Base-by-base conservation (phyloP, 2,329 filamentous ascomycete genomes). In the Ceratocystis albifundus region DNA sequence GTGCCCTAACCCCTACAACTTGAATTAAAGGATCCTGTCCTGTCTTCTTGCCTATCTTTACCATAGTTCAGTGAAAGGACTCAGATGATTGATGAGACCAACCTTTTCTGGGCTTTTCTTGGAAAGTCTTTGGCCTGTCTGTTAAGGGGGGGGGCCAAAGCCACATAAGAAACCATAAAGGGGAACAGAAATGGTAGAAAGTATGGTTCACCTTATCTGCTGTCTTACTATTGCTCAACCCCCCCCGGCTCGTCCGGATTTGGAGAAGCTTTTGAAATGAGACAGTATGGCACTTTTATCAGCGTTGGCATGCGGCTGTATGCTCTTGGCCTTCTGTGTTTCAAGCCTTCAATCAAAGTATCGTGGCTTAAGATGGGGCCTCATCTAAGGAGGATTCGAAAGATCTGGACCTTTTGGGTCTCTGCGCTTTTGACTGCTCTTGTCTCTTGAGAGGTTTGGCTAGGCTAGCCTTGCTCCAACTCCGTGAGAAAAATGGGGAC, bases 261-360 rank as follows among this genome's bases (percentile, higher is more conserved):
- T 28, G 7, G 7, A 32, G 10, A 28, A 36, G 12, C 7, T 32
- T 6, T 10, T 20, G n/a, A 59, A 36, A 59, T 59, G 55, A 59
- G 17, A 30, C 15, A 7, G 12, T 2, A 20, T 59, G 10, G 17
- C 8, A 15, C 28, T n/a, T 50, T n/a, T 22, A 50, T 50, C 22
- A 1, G 1, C 17, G n/a, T 20, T 59, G 28, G 28, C 55, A n/a
- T 7, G 22, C 7, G 10, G 12, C 1, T 15, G 10, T 7, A 25
- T 15, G 48, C 32, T 59, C 55, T 59, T 59, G 55, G 55, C 55
- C 28, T 59, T 59, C 55, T 20, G 28, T 30, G 12, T n/a, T 32
- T 32, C 55, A 59, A 59, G 36, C 46, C 46, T 57, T 59, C 32
- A 6, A 53, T 30, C 22, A 57, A 41, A 65, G 48, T 50, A 65